Evolutionary conservation across 306 rosid species (phyloP), one percentile per base, ranked within the genome.

Genomic region (Prunus persica): DNA sequence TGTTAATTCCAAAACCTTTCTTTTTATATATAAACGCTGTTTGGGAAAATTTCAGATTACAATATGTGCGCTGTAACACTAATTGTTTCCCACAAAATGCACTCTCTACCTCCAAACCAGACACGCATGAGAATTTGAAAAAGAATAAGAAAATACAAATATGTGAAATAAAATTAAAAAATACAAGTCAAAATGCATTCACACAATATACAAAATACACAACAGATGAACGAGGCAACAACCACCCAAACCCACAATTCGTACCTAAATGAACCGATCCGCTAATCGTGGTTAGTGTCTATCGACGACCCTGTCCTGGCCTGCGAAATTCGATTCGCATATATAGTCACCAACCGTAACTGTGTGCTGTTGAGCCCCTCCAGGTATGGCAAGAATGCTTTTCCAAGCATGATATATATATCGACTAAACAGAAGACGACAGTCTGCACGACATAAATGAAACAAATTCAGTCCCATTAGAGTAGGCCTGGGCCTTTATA

Each of bases 341-440:
- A 96, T 52, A 96, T 92, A 1, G 99, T 96, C 64, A 96, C 99
- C 88, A 96, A 78, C 78, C 96, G 88, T 88, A 96, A 82, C 78
- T 92, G 99, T 27, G 98, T 96, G 89, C 87, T 89, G 88, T 92
- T 92, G 25, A 96, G 97, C 72, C 93, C 96, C 88, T 92, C 93
- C 88, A 96, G 86, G 88, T 88, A 88, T 20, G 99, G 99, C 85
- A 91, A 82, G 88, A 96, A 96, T 67, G 96, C 86, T 85, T 89
- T 92, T 84, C 99, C 99, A 49, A 96, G 99, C 97, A 96, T 91
- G 72, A 96, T 96, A 79, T 96, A 96, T 69, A 96, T 88, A 80
- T 96, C 99, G 85, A 96, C 99, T 7, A 92, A 88, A 86, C 98
- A 96, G 91, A 96, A 96, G 71, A 96, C 99, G 67, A 96, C 99